These are phyloP conservation scores for Leccinellum rugosiceps DNA, from an alignment of 768 basidiomycete genomes.

Conservation along the genomic window DNA sequence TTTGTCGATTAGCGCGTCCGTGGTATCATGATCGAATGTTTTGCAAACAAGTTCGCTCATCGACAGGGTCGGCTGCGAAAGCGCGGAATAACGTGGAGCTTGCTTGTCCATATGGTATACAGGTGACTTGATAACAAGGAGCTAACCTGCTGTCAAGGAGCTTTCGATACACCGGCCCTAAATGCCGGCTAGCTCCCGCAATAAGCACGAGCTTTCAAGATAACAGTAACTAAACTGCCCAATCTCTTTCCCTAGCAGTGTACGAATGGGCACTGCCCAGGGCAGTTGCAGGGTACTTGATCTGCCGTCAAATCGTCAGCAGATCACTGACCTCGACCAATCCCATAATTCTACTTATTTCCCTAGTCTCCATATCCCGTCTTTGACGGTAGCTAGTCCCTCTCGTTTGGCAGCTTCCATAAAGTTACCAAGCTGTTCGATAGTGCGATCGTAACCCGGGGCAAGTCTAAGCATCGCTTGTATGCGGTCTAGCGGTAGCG, in stretches of 20 bases:
- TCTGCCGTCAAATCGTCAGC: conserved; percentile 5
- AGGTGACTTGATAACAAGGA: conserved; percentile 13
- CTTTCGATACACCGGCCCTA: conserved; percentile 24
- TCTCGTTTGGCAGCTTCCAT: conserved; percentile 81
- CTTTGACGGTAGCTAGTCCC: conserved; percentile 65
- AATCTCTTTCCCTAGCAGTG: conserved; percentile 4
- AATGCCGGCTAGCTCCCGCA: conserved; percentile 11
- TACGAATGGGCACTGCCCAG: conserved; percentile 6
- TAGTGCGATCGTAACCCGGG: conserved; percentile 74
- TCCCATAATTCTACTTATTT: conserved; percentile 10
- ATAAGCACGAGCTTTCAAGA: conserved; percentile 6
- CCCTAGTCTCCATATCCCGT: conserved; percentile 66
- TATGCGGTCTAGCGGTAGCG: conserved; percentile 75
- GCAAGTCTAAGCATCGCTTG: conserved; percentile 86
- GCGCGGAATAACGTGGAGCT: conserved; percentile 52
- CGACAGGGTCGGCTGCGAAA: conserved; percentile 60
- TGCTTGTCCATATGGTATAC: conserved; percentile 18
- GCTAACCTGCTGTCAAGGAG: background rate
- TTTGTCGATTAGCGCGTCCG: conserved; percentile 77
- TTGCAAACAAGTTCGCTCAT: conserved; percentile 81
- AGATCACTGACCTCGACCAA: background rate
- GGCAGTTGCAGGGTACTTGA: conserved; percentile 1
- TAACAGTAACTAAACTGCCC: background rate
- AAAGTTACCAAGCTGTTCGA: conserved; percentile 75
- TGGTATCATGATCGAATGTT: conserved; percentile 71